Evolutionary conservation across 2,329 filamentous ascomycete genomes (phyloP), one percentile per base, ranked within the genome.

Genomic region (Aspergillus brunneoviolaceus): DNA sequence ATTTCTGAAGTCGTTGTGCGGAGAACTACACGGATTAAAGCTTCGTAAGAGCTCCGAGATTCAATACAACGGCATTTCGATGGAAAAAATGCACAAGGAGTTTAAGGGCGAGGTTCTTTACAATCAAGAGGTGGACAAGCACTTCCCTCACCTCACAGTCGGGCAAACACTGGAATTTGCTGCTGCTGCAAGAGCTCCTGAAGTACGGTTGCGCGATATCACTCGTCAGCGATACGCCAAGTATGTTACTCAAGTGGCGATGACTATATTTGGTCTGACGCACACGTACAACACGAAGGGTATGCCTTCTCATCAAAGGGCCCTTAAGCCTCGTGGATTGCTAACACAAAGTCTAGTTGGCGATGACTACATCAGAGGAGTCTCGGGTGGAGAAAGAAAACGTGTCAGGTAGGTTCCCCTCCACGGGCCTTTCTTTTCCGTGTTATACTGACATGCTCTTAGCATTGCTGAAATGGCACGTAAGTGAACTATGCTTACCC

Each of bases 1-100:
- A 1, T 87, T 96, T 64, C 80, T 96, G 61, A 96, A 96, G 81
- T 90, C 90, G 0, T 83, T 96, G 60, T 85, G 90, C 12, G 92
- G 92, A 60, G 90, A 96, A 75, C 88, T 89, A 29, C 88, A 92
- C 67, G 92, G 92, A 27, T 87, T 96, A 68, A 85, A 85, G 63
- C 81, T 95, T 23, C 88, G 89, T 31, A 79, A 89, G 5, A 78
- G 80, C 6, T 89, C 91, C 0, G 86, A 89, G 61, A 85, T 96
- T 70, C 94, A 96, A 77, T 96, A 95, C 72, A 90, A 95, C 62
- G 78, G 77, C 16, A 74, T 78, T 67, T 79, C 85, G 2, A 83
- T 90, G 58, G 78, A 90, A 70, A 85, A 89, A 67, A 95, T 96
- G 89, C 86, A 90, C 76, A 85, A 84, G 10, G 82, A 83, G 19